These are phyloP conservation scores for Coffea humblotiana DNA, from an alignment of 305 asterid species.

Conservation along the genomic window DNA sequence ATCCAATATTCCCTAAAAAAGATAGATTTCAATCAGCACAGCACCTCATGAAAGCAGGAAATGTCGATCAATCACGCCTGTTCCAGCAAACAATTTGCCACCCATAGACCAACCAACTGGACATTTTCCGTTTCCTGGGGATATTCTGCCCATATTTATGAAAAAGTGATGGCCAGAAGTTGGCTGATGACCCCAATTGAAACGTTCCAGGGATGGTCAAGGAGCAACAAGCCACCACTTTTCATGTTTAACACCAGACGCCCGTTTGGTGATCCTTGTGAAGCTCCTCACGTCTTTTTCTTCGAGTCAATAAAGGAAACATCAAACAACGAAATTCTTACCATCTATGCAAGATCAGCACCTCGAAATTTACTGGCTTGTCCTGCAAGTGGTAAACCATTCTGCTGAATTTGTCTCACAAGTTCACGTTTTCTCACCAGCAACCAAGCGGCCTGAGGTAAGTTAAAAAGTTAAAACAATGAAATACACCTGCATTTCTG, in stretches of 20 bases:
- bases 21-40: no score
- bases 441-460: no score
- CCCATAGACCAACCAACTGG: conserved; percentile 34
- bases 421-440: no score
- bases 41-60: no score
- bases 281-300: conserved; percentile 51
- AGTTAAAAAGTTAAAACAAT: no score
- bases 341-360: not conserved
- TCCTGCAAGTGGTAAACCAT: not conserved
- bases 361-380: not conserved
- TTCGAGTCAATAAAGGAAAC: conserved; percentile 19
- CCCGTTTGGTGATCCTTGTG: conserved; percentile 52
- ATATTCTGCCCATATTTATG: conserved; percentile 43
- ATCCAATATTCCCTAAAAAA: not conserved
- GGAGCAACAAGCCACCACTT: conserved; percentile 29
- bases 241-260: conserved; percentile 37
- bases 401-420: not conserved
- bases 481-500: no score
- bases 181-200: conserved; percentile 54
- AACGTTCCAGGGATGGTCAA: conserved; percentile 50
- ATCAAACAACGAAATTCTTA: not conserved
- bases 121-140: conserved; percentile 59
- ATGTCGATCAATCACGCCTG: conserved; percentile 15
- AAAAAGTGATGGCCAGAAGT: conserved; percentile 49
- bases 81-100: conserved; percentile 52